These are phyloP conservation scores for Sequoiadendron giganteum DNA, from an alignment of 75 land plant species.

Conservation along the genomic window DNA sequence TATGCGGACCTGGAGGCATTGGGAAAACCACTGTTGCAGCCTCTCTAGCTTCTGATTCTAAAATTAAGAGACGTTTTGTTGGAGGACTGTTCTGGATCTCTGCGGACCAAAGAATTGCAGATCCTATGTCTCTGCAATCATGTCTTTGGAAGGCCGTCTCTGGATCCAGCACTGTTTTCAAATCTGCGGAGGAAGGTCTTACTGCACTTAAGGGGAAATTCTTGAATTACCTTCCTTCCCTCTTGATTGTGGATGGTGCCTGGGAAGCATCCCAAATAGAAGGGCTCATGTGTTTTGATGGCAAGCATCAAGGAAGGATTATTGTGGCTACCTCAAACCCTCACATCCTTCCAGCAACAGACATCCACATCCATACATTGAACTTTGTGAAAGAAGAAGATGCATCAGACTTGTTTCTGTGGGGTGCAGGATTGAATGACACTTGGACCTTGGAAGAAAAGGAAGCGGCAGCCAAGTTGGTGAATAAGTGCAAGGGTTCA, in stretches of 20 bases:
- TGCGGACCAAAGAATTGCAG: not conserved
- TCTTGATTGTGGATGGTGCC: conserved; percentile 15
- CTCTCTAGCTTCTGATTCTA: conserved; percentile 9
- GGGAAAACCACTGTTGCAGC: conserved; percentile 20
- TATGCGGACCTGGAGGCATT: conserved; percentile 13
- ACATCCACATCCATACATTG: conserved; percentile 4
- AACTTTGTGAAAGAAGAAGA: conserved; percentile 12
- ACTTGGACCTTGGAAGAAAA: not conserved
- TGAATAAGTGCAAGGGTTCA: conserved; percentile 9
- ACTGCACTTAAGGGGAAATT: conserved; percentile 6
- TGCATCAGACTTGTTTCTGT: conserved; percentile 8
- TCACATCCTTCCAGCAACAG: not conserved
- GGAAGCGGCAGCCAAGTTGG: not conserved
- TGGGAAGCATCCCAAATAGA: conserved; percentile 12
- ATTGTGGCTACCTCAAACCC: conserved; percentile 7
- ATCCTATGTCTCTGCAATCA: conserved; percentile 7
- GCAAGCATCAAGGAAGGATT: conserved; percentile 20
- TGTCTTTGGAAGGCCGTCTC: conserved; percentile 13
- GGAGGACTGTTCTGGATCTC: conserved; percentile 19
- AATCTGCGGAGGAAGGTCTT: conserved; percentile 13
- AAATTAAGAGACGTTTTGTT: conserved; percentile 5
- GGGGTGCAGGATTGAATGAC: conserved; percentile 8
- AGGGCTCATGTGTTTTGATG: conserved; percentile 21
- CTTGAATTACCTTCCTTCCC: conserved; percentile 9
- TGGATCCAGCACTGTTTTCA: conserved; percentile 8